Conservation (phyloP, 2,329 filamentous ascomycete genomes). For the Fusarium phyllophilum region DNA sequence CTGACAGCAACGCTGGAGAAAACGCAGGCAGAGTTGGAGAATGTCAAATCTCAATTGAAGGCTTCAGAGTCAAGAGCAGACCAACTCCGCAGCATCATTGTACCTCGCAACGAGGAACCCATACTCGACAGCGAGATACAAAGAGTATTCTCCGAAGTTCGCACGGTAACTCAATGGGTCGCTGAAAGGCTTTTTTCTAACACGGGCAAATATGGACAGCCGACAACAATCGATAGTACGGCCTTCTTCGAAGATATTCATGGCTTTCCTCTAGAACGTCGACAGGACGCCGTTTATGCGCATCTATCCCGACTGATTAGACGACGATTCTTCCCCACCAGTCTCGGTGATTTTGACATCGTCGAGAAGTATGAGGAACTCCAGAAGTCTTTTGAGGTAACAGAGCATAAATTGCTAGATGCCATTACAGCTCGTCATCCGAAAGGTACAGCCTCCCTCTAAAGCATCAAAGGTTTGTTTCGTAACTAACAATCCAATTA, state of each 20-base stretch:
- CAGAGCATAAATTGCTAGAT: accelerated
- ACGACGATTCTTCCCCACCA: background rate
- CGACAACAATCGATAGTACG: background rate
- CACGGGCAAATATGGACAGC: background rate
- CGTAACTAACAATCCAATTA: background rate
- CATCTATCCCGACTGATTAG: background rate
- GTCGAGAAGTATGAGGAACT: background rate
- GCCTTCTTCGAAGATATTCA: background rate
- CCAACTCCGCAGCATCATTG: background rate
- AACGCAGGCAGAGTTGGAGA: background rate
- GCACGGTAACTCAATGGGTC: background rate
- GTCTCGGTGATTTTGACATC: background rate
- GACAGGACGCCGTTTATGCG: background rate
- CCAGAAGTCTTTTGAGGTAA: background rate
- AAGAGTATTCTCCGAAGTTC: background rate
- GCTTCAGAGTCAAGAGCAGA: background rate
- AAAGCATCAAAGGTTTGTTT: background rate
- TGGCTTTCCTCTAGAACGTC: background rate
- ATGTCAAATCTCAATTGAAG: background rate
- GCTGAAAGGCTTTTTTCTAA: background rate
- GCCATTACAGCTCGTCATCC: background rate
- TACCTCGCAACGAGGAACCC: background rate
- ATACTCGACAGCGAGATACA: background rate
- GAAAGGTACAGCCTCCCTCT: background rate
- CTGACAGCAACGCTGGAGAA: background rate